Conservation (phyloP, 176 grass and related monocot species). For the Saccharum spontaneum region DNA sequence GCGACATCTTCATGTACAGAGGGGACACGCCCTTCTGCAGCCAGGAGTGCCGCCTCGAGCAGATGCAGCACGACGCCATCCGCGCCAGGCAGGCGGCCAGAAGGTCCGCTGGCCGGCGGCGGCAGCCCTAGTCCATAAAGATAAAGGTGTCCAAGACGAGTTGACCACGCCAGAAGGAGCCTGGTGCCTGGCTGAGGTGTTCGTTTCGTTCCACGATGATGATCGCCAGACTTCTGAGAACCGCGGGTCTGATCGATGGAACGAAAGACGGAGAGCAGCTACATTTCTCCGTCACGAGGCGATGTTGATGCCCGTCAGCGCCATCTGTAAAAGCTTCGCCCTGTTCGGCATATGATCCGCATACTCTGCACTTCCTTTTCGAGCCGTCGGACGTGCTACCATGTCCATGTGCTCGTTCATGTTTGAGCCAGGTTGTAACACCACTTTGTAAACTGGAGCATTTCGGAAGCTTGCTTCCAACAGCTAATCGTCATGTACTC, state of each 20-base stretch:
- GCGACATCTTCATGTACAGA: slow-evolving; percentile 80
- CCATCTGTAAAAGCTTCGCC: background rate
- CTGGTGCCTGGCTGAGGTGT: background rate
- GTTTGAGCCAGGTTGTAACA: background rate
- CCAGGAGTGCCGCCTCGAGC: slow-evolving; percentile 62
- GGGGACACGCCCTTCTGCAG: slow-evolving; percentile 88
- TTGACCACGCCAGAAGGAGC: background rate
- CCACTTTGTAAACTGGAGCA: background rate
- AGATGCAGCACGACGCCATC: slow-evolving; percentile 55
- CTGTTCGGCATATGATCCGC: too few relatives aligned
- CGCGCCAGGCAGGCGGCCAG: slow-evolving; percentile 6
- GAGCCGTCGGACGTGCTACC: too few relatives aligned
- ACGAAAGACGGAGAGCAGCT: background rate
- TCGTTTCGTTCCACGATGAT: background rate
- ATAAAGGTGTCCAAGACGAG: slow-evolving; percentile 25
- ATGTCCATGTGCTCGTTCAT: too few relatives aligned
- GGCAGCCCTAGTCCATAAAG: background rate
- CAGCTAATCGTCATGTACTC: background rate
- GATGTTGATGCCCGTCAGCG: background rate
- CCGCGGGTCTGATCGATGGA: background rate
- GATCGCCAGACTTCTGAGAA: background rate
- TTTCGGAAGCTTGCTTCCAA: background rate
- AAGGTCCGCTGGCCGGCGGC: slow-evolving; percentile 1
- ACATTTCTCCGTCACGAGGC: background rate
- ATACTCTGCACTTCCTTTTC: too few relatives aligned